Percentiles rank a stretch among this genome's conserved stretches.
Conservation (phyloP, 306 rosid species). For the Betula pendula region DNA sequence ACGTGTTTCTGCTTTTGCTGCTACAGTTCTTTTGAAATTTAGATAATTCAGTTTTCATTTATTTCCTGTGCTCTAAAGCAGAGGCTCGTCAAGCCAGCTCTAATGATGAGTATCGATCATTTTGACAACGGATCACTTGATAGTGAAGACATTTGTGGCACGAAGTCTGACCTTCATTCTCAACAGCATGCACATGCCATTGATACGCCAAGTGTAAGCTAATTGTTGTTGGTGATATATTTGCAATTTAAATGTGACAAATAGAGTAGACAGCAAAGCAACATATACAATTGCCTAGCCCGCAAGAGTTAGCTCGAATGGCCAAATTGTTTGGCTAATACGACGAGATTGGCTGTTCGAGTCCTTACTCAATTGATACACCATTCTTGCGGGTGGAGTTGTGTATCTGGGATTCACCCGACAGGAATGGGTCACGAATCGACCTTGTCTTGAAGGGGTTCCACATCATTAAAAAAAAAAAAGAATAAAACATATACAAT, state of each 20-base stretch:
- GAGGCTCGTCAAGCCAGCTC: constrained; percentile 20
- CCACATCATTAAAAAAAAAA: too few relatives aligned
- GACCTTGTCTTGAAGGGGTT: too few relatives aligned
- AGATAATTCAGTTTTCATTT: not conserved
- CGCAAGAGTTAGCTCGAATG: too few relatives aligned
- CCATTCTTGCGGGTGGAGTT: too few relatives aligned
- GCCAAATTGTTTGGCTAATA: too few relatives aligned
- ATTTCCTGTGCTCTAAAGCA: constrained; percentile 9
- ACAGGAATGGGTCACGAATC: too few relatives aligned
- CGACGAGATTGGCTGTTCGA: too few relatives aligned
- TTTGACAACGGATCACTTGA: constrained; percentile 11
- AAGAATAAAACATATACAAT: too few relatives aligned
- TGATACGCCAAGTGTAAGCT: not conserved
- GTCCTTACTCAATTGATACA: too few relatives aligned
- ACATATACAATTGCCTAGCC: not conserved
- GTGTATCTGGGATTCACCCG: too few relatives aligned
- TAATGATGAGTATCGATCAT: constrained; percentile 17
- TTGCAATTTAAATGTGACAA: not conserved
- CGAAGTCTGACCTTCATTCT: constrained; percentile 7
- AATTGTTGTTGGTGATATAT: not conserved
- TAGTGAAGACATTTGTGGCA: constrained; percentile 13
- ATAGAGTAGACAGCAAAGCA: not conserved
- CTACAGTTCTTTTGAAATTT: too few relatives aligned
- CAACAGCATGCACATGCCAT: not conserved
- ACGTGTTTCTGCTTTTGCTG: not conserved